A percentile compares a stretch with the other conserved stretches of the same genome.
Conservation (phyloP, 805 yeast species). For the Nadsonia fulvescens region DNA sequence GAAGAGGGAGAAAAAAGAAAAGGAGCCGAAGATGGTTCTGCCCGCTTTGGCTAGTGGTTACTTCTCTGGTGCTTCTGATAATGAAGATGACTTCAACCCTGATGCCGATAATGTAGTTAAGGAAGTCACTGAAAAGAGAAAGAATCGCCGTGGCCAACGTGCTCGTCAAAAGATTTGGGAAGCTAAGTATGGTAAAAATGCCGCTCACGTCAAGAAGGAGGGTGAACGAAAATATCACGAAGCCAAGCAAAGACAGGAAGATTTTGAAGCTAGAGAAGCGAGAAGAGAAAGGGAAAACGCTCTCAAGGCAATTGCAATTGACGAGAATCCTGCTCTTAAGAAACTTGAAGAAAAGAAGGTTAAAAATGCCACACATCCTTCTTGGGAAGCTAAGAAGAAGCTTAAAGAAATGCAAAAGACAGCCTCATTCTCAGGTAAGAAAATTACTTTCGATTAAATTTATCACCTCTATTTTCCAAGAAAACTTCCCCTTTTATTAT, state of each 20-base stretch:
- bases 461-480: no score
- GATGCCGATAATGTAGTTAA: slow-evolving; percentile 11
- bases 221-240: slow-evolving; percentile 34
- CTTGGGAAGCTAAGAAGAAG: slow-evolving; percentile 83
- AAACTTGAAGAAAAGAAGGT: slow-evolving; percentile 2
- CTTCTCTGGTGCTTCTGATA: slow-evolving; percentile 58
- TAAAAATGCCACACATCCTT: slow-evolving; percentile 50
- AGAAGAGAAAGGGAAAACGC: slow-evolving; percentile 10
- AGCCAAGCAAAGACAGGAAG: slow-evolving; percentile 39
- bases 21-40: slow-evolving; percentile 29
- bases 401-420: slow-evolving; percentile 49
- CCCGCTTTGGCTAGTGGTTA: slow-evolving; percentile 71
- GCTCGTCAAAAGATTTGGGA: slow-evolving; percentile 97
- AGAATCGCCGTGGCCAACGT: slow-evolving; percentile 90
- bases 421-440: slow-evolving; percentile 67
- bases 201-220: slow-evolving; percentile 67
- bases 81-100: slow-evolving; percentile 16
- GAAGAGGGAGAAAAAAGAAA: slow-evolving; percentile 19
- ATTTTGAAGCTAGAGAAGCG: slow-evolving; percentile 45
- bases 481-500: no score
- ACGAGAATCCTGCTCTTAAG: slow-evolving; percentile 3
- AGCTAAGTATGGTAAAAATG: slow-evolving; percentile 61
- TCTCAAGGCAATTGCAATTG: slow-evolving; percentile 6
- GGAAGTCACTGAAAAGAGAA: slow-evolving; percentile 24
- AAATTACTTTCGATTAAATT: slow-evolving; percentile 39